phyloP scores from a whole-genome alignment of 176 grass and related monocot species.

The Thalia dealbata region DNA sequence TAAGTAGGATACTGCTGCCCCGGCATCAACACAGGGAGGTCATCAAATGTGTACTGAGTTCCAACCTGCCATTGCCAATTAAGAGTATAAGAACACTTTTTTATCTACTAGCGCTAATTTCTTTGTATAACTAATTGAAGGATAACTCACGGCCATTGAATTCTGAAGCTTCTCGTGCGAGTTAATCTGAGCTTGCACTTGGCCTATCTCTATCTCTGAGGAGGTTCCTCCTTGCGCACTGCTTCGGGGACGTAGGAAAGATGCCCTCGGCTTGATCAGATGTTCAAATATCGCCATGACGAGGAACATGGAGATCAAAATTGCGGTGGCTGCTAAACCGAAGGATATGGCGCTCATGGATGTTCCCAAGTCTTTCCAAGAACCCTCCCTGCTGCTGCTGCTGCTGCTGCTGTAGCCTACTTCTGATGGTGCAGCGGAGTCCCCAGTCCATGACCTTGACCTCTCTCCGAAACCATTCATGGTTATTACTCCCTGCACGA shows the following conservation, averaged over 20 bases:
- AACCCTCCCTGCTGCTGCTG: conserved; percentile 22
- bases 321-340: conserved; percentile 81
- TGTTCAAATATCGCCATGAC: conserved; percentile 98
- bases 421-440: conserved; percentile 32
- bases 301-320: conserved; percentile 96
- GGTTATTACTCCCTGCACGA: background rate
- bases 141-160: conserved; percentile 26
- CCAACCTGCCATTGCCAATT: conserved; percentile 31
- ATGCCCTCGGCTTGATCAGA: conserved; percentile 67
- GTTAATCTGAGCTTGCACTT: conserved; percentile 1
- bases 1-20: conserved; percentile 74
- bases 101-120: background rate
- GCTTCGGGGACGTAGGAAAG: conserved; percentile 1
- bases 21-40: conserved; percentile 85
- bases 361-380: conserved; percentile 68
- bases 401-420: conserved; percentile 7
- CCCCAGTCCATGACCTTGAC: conserved; percentile 45
- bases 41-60: conserved; percentile 10
- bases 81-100: too few relatives aligned
- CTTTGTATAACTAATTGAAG: too few relatives aligned
- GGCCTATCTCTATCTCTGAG: background rate
- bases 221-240: background rate
- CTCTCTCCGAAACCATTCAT: conserved; percentile 63
- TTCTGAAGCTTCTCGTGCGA: conserved; percentile 37
- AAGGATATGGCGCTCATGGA: conserved; percentile 94